phyloP scores from a whole-genome alignment of 2,329 filamentous ascomycete genomes.

The Hymenoscyphus repandus region DNA sequence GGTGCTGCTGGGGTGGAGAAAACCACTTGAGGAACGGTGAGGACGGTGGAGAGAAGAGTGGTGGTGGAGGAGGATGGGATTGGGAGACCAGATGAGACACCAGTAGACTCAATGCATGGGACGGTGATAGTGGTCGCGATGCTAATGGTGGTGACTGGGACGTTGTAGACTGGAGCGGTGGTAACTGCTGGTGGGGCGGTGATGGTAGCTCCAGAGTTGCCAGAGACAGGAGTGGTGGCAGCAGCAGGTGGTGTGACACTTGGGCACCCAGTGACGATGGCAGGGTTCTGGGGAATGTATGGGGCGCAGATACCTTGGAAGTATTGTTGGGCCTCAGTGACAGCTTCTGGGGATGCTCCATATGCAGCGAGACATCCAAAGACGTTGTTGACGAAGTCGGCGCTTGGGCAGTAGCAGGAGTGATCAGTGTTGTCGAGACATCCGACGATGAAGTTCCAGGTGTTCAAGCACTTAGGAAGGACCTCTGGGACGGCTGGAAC shows the following conservation, averaged over 20 bases:
- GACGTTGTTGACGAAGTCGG: slow-evolving; percentile 70
- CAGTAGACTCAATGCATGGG: slow-evolving; percentile 40
- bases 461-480: slow-evolving; percentile 86
- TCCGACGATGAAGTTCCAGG: slow-evolving; percentile 69
- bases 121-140: slow-evolving; percentile 47
- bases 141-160: slow-evolving; percentile 43
- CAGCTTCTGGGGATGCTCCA: slow-evolving; percentile 59
- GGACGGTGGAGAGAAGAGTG: slow-evolving; percentile 40
- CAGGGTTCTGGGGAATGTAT: slow-evolving; percentile 73
- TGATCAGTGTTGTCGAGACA: slow-evolving; percentile 82
- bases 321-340: slow-evolving; percentile 70
- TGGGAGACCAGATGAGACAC: slow-evolving; percentile 36
- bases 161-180: slow-evolving; percentile 22
- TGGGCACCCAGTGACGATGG: slow-evolving; percentile 68
- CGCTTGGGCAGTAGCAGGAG: slow-evolving; percentile 80
- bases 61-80: slow-evolving; percentile 48
- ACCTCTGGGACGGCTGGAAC: slow-evolving; percentile 48
- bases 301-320: slow-evolving; percentile 87
- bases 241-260: slow-evolving; percentile 33
- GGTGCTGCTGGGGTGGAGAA: slow-evolving; percentile 33
- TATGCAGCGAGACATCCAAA: slow-evolving; percentile 77
- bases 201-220: slow-evolving; percentile 33
- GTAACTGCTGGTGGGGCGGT: slow-evolving; percentile 18
- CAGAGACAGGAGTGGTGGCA: slow-evolving; percentile 42
- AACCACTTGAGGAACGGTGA: slow-evolving; percentile 48